Evolutionary conservation across 495 filamentous ascomycete species (phyloP), one percentile per base, ranked within the genome.

Genomic region (Peziza echinospora): DNA sequence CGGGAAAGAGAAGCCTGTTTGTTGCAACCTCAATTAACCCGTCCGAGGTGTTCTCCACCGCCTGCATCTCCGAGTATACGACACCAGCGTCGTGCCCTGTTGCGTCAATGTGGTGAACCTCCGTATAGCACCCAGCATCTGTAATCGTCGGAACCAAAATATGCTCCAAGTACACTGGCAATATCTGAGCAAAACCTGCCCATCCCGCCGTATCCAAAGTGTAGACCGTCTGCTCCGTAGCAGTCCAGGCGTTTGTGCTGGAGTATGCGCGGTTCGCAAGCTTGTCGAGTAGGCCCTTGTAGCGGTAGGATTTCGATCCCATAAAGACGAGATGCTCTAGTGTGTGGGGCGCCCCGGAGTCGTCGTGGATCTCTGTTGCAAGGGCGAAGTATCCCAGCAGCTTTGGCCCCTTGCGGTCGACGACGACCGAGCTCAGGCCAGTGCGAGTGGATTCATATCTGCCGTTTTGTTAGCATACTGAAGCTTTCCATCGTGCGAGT

Each of bases 61-160:
- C 91, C 60, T 99, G 89, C 89, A 99, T 96, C 63, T 99, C 89
- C 1, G 91, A 94, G 64, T 96, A 99, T 17, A 96, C 89, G 3
- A 97, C 89, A 50, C 86, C 89, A 22, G 89, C 89, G 70, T 99
- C 91, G 52, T 96, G 77, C 42, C 87, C 89, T 47, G 76, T 70
- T 26, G 84, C 84, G 60, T 99, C 82, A 45, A 99, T 71, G 60
- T 99, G 91, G 64, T 92, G 82, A 23, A 99, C 89, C 56, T 99
- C 89, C 2, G 89, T 99, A 53, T 91, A 77, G 59, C 87, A 94
- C 3, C 76, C 82, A 41, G 84, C 78, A 61, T 99, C 91, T 7
- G 84, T 93, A 49, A 99, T 64, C 3, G 82, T 92, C 0, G 89
- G 89, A 19, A 87, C 64, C 52, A 99, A 74, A 24, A 96, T 71